Percentiles rank a stretch among this genome's conserved stretches.
phyloP scores from a whole-genome alignment of 495 filamentous ascomycete species.

The Bacidia gigantensis region DNA sequence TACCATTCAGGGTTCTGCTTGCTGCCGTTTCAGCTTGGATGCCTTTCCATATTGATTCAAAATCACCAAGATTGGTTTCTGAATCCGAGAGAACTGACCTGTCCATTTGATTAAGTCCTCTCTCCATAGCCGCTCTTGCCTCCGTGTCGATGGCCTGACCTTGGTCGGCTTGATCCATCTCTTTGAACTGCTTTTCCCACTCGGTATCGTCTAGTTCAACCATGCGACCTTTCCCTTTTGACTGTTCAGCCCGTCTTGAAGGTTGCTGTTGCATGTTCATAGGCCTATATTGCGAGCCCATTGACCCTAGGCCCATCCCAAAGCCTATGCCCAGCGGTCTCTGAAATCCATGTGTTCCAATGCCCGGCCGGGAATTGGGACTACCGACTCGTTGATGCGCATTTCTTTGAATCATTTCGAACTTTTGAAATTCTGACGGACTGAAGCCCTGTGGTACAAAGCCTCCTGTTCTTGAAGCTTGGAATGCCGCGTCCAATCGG shows the following conservation, averaged over 20 bases:
- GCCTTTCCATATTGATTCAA: constrained; percentile 79
- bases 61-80: constrained; percentile 47
- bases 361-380: constrained; percentile 32
- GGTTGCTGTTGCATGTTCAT: constrained; percentile 40
- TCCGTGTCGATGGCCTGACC: constrained; percentile 43
- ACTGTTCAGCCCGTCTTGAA: constrained; percentile 35
- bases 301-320: constrained; percentile 34
- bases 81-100: constrained; percentile 47
- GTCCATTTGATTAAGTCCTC: constrained; percentile 80
- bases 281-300: constrained; percentile 27
- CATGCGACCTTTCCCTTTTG: constrained; percentile 81
- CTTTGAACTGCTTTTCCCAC: constrained; percentile 91
- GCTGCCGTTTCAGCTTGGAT: constrained; percentile 68
- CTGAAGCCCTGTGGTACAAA: constrained; percentile 49
- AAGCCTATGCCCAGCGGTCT: constrained; percentile 49
- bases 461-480: constrained; percentile 33
- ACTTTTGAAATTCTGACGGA: constrained; percentile 74
- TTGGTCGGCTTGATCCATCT: constrained; percentile 63
- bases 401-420: constrained; percentile 54
- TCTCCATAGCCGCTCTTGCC: constrained; percentile 67
- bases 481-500: constrained; percentile 70
- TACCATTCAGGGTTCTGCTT: constrained; percentile 50
- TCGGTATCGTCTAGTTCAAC: constrained; percentile 85
- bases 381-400: constrained; percentile 42
- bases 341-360: constrained; percentile 42